Percentiles rank a stretch among this genome's conserved stretches.
Evolutionary conservation across 176 grass and related monocot species (phyloP).

Genomic region (Thinopyrum elongatum): DNA sequence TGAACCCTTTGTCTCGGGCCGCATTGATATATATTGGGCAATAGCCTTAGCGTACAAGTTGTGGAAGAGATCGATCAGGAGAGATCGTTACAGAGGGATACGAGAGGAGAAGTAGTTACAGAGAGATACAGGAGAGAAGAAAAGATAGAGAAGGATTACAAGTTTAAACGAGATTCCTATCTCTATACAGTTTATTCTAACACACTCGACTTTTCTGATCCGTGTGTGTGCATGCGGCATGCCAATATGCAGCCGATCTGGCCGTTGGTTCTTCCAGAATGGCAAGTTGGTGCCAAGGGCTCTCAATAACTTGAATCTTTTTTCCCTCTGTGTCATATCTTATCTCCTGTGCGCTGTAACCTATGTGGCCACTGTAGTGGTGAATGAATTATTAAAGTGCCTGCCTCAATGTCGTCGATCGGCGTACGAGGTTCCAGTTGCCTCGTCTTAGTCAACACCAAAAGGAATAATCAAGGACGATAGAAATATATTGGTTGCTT

Average conservation of each 20-base stretch:
- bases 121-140: no score
- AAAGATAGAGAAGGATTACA: no score
- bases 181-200: no score
- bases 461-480: not conserved
- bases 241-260: conserved; percentile 10
- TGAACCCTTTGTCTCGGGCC: no score
- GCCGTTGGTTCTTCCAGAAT: conserved; percentile 21
- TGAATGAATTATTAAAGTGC: conserved; percentile 43
- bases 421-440: conserved; percentile 42
- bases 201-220: not conserved
- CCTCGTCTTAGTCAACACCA: conserved; percentile 25
- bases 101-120: no score
- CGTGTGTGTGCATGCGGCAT: not conserved
- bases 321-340: conserved; percentile 1
- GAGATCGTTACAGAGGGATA: no score
- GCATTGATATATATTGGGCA: no score
- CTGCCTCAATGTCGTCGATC: not conserved
- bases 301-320: not conserved
- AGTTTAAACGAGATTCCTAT: no score
- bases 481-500: no score
- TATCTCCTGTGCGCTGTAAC: conserved; percentile 30
- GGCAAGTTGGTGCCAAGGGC: conserved; percentile 4
- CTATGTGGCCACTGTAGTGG: conserved; percentile 37
- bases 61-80: no score
- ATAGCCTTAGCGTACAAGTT: no score